These are phyloP conservation scores for Nannizzia gypsea DNA, from an alignment of 2,329 filamentous ascomycete species.

Conservation along the genomic window DNA sequence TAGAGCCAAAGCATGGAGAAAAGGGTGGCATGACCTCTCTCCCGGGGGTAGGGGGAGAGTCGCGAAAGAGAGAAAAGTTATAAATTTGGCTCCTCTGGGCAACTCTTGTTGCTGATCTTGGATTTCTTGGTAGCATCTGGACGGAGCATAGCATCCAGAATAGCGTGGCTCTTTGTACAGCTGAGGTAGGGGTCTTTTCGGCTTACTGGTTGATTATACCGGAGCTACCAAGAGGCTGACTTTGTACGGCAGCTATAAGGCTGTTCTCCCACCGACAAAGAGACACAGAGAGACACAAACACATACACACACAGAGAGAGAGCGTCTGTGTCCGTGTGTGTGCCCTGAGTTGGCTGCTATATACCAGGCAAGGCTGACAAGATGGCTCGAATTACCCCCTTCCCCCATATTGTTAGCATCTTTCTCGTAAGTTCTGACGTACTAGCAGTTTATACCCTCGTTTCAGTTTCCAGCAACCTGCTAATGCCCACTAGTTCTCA, in stretches of 20 bases:
- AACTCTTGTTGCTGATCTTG: not conserved
- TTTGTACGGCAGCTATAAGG: not conserved
- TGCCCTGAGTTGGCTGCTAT: not conserved
- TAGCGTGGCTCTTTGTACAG: not conserved
- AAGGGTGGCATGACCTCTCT: not conserved
- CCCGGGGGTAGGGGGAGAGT: not conserved
- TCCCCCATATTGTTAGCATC: not conserved
- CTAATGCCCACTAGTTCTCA: constrained; percentile 8
- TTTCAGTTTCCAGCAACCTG: too few species aligned
- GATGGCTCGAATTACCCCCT: not conserved
- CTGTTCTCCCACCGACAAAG: not conserved
- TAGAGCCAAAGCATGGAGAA: not conserved
- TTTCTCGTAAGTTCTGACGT: not conserved
- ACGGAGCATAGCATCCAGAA: not conserved
- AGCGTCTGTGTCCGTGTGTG: not conserved
- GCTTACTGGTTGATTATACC: not conserved
- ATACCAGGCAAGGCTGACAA: not conserved
- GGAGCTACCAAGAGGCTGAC: not conserved
- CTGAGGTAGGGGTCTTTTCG: not conserved
- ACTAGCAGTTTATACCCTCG: not conserved
- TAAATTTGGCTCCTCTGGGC: constrained; percentile 1
- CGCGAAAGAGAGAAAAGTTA: not conserved
- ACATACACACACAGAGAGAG: not conserved
- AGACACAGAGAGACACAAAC: too few species aligned
- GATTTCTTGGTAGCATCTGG: not conserved